Evolutionary conservation across 306 rosid species (phyloP), one percentile per base, ranked within the genome.

Genomic region (Lathyrus sativus): DNA sequence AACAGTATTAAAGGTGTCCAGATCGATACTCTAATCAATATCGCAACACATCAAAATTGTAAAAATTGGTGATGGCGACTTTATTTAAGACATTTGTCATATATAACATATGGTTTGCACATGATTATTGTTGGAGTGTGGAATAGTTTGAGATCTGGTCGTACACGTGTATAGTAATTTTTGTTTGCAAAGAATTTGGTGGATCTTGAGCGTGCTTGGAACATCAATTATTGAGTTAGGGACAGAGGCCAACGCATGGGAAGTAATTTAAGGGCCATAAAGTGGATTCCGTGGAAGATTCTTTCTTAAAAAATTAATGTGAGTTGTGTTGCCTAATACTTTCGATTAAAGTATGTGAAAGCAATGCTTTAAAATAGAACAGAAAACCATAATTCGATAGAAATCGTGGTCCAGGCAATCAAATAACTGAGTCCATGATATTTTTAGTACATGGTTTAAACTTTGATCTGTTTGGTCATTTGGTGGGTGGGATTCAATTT

Each of bases 121-220:
- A 67, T 67, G 79, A 50, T 37, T 48, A 18, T 65, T 65, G 72
- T 65, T 44, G 49, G 71, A 12, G 10, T 64, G 41, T 39, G 67
- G 67, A 10, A 42, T 63, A 28, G 18, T 8, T 43, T 28, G 19
- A 42, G 68, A 59, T 72, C 62, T 10, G 42, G 38, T 73, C 38
- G 56, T 73, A 38, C 70, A 72, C 18, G 0, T 14, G 11, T 41
- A 28, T 12, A 11, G 17, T 74, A 18, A 55, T 35, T 33, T 67
- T 37, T 33, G 24, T 24, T 46, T 7, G 24, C 19, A 67, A 56
- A 56, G 4, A 56, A 37, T 6, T 35, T 12, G 28, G 67, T 45
- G 54, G 55, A 35, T 38, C 62, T 37, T 11, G 10, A 15, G 37
- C 57, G 3, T 48, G 63, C 77, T 58, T 75, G 50, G 56, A 75